These are phyloP conservation scores for Haplosporangium sp. DNA, from an alignment of 371 early-diverging fungal species.

Conservation along the genomic window DNA sequence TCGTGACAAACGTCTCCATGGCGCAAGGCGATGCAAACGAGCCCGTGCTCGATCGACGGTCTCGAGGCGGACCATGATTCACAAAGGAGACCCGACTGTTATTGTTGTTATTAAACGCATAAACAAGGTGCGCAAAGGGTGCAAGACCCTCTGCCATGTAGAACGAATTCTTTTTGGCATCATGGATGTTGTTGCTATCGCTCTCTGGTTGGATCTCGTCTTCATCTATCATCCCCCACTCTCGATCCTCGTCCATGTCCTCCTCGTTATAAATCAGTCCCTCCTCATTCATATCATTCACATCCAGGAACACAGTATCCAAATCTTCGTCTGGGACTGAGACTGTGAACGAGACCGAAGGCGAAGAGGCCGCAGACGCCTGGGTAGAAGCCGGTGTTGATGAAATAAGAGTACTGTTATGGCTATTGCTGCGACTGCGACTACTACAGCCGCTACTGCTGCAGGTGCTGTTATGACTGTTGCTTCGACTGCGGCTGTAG, in stretches of 20 bases:
- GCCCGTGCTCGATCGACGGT: constrained; percentile 49
- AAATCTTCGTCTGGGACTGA: constrained; percentile 33
- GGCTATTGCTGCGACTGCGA: neutral
- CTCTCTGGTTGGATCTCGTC: constrained; percentile 19
- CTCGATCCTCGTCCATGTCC: constrained; percentile 51
- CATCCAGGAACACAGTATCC: constrained; percentile 30
- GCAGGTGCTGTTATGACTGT: neutral
- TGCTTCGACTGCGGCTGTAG: neutral
- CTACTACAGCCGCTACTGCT: neutral
- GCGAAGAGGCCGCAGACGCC: constrained; percentile 5
- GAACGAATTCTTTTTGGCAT: constrained; percentile 9
- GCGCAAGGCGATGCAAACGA: constrained; percentile 45
- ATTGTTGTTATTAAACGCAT: constrained; percentile 4
- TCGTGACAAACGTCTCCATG: constrained; percentile 48
- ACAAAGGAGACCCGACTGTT: neutral
- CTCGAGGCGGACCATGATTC: constrained; percentile 13
- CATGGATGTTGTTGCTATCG: constrained; percentile 6
- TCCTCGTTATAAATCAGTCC: constrained; percentile 13
- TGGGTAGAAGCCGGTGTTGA: neutral
- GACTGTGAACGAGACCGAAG: constrained; percentile 6
- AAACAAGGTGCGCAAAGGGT: constrained; percentile 7
- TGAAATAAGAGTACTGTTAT: neutral
- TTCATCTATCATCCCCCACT: constrained; percentile 44
- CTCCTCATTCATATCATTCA: neutral
- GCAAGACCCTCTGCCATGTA: constrained; percentile 13